phyloP scores from a whole-genome alignment of 805 yeast species.

The Lachancea sp. region DNA sequence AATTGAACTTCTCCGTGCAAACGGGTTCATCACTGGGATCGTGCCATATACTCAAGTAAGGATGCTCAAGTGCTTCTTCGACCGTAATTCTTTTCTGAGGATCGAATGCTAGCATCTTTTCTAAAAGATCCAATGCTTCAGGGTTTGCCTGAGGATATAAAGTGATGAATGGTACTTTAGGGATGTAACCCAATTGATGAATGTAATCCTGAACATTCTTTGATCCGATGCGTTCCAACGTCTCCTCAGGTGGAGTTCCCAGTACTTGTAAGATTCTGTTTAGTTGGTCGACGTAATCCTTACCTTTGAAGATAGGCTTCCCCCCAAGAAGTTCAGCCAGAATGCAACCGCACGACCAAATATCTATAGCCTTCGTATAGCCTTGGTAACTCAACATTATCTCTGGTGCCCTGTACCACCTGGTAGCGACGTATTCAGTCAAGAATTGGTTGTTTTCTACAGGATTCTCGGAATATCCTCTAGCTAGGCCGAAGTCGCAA shows the following conservation, averaged over 20 bases:
- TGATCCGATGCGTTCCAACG: slow-evolving; percentile 67
- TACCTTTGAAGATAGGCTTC: slow-evolving; percentile 86
- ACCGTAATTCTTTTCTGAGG: slow-evolving; percentile 81
- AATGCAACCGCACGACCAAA: slow-evolving; percentile 98
- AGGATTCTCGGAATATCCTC: slow-evolving; percentile 79
- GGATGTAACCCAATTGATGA: slow-evolving; percentile 75
- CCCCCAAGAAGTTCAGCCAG: slow-evolving; percentile 91
- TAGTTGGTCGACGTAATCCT: slow-evolving; percentile 92
- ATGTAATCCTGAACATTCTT: slow-evolving; percentile 89
- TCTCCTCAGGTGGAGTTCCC: slow-evolving; percentile 85
- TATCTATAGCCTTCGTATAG: slow-evolving; percentile 92
- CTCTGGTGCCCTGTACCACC: slow-evolving; percentile 99
- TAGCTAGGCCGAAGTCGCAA: slow-evolving; percentile 93
- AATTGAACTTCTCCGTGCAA: slow-evolving; percentile 76
- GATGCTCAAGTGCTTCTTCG: slow-evolving; percentile 82
- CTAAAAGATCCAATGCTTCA: slow-evolving; percentile 73
- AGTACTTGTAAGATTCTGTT: slow-evolving; percentile 78
- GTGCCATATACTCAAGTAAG: slow-evolving; percentile 84
- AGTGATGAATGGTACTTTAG: slow-evolving; percentile 62
- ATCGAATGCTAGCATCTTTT: slow-evolving; percentile 76
- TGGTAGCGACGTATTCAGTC: slow-evolving; percentile 96
- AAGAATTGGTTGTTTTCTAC: slow-evolving; percentile 86
- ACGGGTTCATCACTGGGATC: slow-evolving; percentile 89
- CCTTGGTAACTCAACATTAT: slow-evolving; percentile 92
- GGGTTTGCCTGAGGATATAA: slow-evolving; percentile 85